Base-by-base conservation (phyloP, 2,329 filamentous ascomycete species). In the Microcera coccophila region DNA sequence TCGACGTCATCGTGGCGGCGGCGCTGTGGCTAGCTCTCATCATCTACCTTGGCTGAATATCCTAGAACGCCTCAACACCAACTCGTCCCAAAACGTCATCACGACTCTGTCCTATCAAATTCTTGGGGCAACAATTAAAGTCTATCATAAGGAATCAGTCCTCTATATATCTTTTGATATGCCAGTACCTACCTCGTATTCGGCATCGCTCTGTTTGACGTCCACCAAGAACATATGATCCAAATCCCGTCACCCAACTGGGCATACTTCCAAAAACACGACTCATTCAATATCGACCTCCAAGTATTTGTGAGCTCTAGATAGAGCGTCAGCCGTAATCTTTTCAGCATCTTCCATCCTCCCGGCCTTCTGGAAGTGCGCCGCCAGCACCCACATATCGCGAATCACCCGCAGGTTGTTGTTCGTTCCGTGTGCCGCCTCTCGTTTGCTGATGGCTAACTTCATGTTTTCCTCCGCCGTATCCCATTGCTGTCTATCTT, bases 1-100 rank as follows among this genome's bases (percentile, higher is more conserved):
- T 57, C 60, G 62, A 70, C 66, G 68, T 71, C 68, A 71, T 71
- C 64, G 68, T 68, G 66, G 67, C 65, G 58, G 62, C 44, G 45
- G 31, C n/a, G n/a, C n/a, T 49, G 59, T 62, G 60, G 60, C 60
- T 55, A 50, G 39, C 42, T n/a, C n/a, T n/a, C n/a, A n/a, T n/a
- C n/a, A n/a, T n/a, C n/a, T n/a, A n/a, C n/a, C n/a, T n/a, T n/a
- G n/a, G n/a, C n/a, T n/a, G n/a, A n/a, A n/a, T n/a, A n/a, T n/a
- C n/a, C n/a, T n/a, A n/a, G n/a, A n/a, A n/a, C n/a, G n/a, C n/a
- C n/a, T n/a, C n/a, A n/a, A n/a, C n/a, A n/a, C n/a, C n/a, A n/a
- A n/a, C n/a, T n/a, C n/a, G n/a, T n/a, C n/a, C n/a, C n/a, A n/a
- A n/a, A n/a, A n/a, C n/a, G n/a, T n/a, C n/a, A n/a, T n/a, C n/a